Evolutionary conservation across 768 basidiomycete species (phyloP).

Genomic region (Suillus subluteus): DNA sequence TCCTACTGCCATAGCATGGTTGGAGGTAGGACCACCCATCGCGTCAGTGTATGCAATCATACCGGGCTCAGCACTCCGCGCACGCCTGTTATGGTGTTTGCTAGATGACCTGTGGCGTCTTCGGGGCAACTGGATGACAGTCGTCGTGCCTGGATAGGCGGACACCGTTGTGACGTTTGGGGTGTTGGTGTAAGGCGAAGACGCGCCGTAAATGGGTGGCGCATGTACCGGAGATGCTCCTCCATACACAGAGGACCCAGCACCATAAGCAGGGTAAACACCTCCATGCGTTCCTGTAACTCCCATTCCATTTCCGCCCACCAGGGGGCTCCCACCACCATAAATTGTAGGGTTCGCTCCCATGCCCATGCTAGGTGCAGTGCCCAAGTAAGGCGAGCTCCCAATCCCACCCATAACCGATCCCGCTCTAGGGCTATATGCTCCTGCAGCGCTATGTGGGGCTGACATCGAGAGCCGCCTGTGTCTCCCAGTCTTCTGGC

Average conservation of each 20-base stretch:
- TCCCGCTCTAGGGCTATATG: neutral
- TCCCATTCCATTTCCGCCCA: neutral
- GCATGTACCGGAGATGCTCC: neutral
- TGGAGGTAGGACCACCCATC: neutral
- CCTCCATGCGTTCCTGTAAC: neutral
- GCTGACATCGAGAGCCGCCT: constrained; percentile 9
- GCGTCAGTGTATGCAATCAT: neutral
- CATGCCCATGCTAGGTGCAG: neutral
- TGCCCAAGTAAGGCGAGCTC: constrained; percentile 10
- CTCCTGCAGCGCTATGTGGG: neutral
- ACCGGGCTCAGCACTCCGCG: constrained; percentile 12
- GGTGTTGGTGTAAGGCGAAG: neutral
- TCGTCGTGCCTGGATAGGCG: constrained; percentile 12
- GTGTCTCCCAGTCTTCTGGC: neutral
- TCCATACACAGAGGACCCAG: constrained; percentile 1
- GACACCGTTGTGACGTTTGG: neutral
- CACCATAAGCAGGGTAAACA: neutral
- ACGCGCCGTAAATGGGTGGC: neutral
- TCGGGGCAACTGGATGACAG: constrained; percentile 14
- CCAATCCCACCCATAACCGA: neutral
- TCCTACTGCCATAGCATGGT: neutral
- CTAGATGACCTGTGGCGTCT: constrained; percentile 7
- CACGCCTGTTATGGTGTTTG: constrained; percentile 3
- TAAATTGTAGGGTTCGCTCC: neutral
- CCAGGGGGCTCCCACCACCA: neutral